A percentile compares a stretch with the other conserved stretches of the same genome.
These are phyloP conservation scores for Plasmodium sp. DNA, from an alignment of 169 alveolate genomes.

Conservation along the genomic window DNA sequence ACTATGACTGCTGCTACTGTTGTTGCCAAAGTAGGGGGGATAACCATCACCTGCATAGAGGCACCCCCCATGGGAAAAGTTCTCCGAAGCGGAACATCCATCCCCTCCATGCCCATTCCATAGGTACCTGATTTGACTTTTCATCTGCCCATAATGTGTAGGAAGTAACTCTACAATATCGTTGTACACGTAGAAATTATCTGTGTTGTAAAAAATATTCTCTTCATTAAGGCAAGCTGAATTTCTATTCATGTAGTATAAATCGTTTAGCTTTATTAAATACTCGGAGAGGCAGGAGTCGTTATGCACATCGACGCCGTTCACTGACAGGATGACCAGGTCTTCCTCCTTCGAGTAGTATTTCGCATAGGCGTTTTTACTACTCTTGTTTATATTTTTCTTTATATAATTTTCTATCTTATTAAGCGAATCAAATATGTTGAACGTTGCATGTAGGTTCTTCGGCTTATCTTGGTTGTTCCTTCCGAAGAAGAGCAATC, in stretches of 20 bases:
- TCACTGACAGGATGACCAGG: slow-evolving; percentile 38
- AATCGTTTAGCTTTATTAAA: slow-evolving; percentile 34
- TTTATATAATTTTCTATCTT: slow-evolving; percentile 30
- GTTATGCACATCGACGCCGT: slow-evolving; percentile 70
- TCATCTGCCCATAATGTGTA: neutral
- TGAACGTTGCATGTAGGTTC: slow-evolving; percentile 54
- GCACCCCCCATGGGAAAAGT: neutral
- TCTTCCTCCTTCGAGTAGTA: slow-evolving; percentile 37
- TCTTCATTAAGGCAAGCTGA: slow-evolving; percentile 29
- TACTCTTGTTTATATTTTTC: slow-evolving; percentile 31
- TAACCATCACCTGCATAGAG: neutral
- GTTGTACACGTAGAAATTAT: slow-evolving; percentile 66
- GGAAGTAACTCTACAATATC: slow-evolving; percentile 52
- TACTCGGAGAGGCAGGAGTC: slow-evolving; percentile 68
- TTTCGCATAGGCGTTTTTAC: slow-evolving; percentile 16
- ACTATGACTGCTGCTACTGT: neutral
- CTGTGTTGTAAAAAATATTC: slow-evolving; percentile 42
- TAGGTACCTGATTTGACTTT: slow-evolving; percentile 29
- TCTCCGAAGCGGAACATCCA: neutral
- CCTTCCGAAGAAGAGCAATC: neutral
- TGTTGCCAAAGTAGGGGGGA: neutral
- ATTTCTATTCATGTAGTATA: slow-evolving; percentile 63
- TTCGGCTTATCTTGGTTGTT: slow-evolving; percentile 4
- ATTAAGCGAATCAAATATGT: slow-evolving; percentile 62
- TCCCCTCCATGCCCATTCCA: slow-evolving; percentile 10